Percentiles rank a stretch among this genome's conserved stretches.
Evolutionary conservation across 768 basidiomycete species (phyloP).

Genomic region (Tremella yokohamensis): DNA sequence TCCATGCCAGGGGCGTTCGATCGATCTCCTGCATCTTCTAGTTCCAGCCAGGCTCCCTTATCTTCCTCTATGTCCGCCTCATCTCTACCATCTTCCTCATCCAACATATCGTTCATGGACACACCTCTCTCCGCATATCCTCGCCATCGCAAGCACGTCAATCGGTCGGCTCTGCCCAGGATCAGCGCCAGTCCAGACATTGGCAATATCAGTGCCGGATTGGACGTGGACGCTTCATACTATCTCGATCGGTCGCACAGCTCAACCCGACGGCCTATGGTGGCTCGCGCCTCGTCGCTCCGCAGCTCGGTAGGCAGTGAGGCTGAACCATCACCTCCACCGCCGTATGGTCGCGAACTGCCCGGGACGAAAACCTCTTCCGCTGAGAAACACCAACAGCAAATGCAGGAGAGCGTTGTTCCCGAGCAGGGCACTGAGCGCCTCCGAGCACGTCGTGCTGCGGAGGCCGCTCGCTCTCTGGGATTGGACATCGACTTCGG

Average conservation of each 20-base stretch:
- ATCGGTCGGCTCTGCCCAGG: not conserved
- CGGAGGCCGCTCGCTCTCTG: slow-evolving; percentile 21
- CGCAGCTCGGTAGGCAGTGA: not conserved
- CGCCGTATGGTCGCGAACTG: slow-evolving; percentile 36
- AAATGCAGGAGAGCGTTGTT: not conserved
- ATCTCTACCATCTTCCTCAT: not conserved
- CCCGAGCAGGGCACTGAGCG: slow-evolving; percentile 15
- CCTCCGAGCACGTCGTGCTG: slow-evolving; percentile 18
- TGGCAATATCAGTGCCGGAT: not conserved
- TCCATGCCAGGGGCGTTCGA: not conserved
- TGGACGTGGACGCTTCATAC: too few relatives aligned
- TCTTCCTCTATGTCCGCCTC: not conserved
- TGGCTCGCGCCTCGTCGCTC: not conserved
- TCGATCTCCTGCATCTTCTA: not conserved
- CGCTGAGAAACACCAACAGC: not conserved
- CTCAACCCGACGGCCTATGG: too few relatives aligned
- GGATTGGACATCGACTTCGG: slow-evolving; percentile 27
- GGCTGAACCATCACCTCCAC: slow-evolving; percentile 38
- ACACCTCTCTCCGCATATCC: not conserved
- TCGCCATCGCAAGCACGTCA: not conserved
- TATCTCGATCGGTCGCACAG: not conserved
- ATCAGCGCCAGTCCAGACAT: slow-evolving; percentile 2
- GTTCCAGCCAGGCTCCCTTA: not conserved
- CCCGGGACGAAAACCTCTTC: slow-evolving; percentile 7
- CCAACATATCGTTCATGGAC: slow-evolving; percentile 4